Percentiles rank a stretch among this genome's conserved stretches.
Evolutionary conservation across 768 basidiomycete species (phyloP).

Genomic region (Tulasnella sp.): DNA sequence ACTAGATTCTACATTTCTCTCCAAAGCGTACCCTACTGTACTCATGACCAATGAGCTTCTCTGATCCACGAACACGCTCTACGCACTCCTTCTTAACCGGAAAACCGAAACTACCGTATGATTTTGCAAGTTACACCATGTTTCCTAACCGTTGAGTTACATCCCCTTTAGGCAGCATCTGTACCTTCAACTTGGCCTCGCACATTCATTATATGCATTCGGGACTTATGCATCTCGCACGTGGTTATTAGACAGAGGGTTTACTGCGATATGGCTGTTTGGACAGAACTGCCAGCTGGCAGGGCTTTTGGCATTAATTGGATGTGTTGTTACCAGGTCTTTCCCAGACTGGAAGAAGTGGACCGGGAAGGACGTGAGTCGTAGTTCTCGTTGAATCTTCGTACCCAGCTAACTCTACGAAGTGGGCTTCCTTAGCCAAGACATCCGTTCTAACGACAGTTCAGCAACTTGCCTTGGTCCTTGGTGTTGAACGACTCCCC

Average conservation of each 20-base stretch:
- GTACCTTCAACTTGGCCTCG: constrained; percentile 34
- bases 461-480: constrained; percentile 53
- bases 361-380: constrained; percentile 40
- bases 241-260: constrained; percentile 49
- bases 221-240: constrained; percentile 53
- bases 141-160: background rate
- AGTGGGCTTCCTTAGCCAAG: constrained; percentile 64
- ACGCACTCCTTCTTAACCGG: constrained; percentile 6
- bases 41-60: constrained; percentile 13
- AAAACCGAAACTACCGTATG: background rate
- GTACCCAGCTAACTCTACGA: constrained; percentile 14
- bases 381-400: constrained; percentile 5
- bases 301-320: constrained; percentile 31
- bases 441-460: constrained; percentile 55
- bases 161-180: constrained; percentile 32
- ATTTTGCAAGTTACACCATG: too few species aligned
- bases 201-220: constrained; percentile 50
- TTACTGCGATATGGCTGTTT: constrained; percentile 63
- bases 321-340: constrained; percentile 46
- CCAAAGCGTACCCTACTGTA: background rate
- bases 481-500: constrained; percentile 54
- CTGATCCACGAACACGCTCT: constrained; percentile 10
- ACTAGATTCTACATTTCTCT: background rate
- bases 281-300: constrained; percentile 41
- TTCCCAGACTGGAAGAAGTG: constrained; percentile 36